Evolutionary conservation across 129 eudicot species (phyloP).

Genomic region (Artemisia tridentata): DNA sequence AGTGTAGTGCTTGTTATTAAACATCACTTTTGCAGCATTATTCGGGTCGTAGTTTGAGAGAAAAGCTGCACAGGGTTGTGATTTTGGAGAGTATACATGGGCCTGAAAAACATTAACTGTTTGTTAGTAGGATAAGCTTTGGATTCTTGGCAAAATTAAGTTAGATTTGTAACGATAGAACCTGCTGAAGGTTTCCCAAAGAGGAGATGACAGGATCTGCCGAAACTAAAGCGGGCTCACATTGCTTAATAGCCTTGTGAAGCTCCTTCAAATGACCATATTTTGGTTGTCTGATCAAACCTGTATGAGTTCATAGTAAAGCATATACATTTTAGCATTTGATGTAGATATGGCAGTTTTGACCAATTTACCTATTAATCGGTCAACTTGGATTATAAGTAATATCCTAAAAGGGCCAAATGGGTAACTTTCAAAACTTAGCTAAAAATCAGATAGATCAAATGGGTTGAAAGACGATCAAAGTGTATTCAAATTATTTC

Average conservation of each 20-base stretch:
- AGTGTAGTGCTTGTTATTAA: constrained; percentile 74
- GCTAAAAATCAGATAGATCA: background rate
- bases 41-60: constrained; percentile 72
- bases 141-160: background rate
- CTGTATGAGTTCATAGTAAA: constrained; percentile 34
- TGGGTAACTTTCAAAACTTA: background rate
- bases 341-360: background rate
- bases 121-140: constrained; percentile 18
- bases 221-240: constrained; percentile 74
- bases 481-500: background rate
- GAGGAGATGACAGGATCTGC: constrained; percentile 67
- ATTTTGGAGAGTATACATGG: constrained; percentile 63
- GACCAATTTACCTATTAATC: background rate
- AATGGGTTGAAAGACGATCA: background rate
- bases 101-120: constrained; percentile 53
- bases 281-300: constrained; percentile 86
- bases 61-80: constrained; percentile 86
- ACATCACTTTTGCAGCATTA: constrained; percentile 65
- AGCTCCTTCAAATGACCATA: constrained; percentile 83
- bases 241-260: constrained; percentile 78
- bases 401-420: background rate
- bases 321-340: constrained; percentile 3
- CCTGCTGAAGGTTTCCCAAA: constrained; percentile 84
- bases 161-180: constrained; percentile 28
- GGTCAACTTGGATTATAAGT: background rate